Evolutionary conservation across 371 early-diverging fungal genomes (phyloP).

Genomic region (Mortierella sp.): DNA sequence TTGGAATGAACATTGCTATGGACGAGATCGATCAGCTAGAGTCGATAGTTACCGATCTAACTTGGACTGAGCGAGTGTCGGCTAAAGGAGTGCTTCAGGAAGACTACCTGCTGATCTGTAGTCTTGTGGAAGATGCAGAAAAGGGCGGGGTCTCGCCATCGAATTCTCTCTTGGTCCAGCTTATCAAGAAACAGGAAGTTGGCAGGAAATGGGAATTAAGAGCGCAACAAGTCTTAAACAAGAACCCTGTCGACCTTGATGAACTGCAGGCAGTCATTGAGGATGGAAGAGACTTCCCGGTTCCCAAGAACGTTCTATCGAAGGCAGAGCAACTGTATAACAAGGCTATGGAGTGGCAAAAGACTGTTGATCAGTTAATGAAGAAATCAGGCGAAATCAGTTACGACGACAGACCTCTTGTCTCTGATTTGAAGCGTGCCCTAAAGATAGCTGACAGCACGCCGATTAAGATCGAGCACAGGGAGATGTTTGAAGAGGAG

Average conservation of each 20-base stretch:
- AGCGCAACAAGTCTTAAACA: conserved; percentile 21
- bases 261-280: conserved; percentile 48
- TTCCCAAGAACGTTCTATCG: conserved; percentile 37
- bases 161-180: conserved; percentile 34
- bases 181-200: conserved; percentile 31
- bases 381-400: conserved; percentile 26
- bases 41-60: conserved; percentile 44
- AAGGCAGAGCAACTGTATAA: conserved; percentile 43
- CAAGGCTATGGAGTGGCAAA: conserved; percentile 49
- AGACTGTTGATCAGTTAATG: conserved; percentile 25
- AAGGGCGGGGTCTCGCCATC: conserved; percentile 47
- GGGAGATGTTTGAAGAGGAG: conserved; percentile 37
- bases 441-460: conserved; percentile 38
- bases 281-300: conserved; percentile 32
- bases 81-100: conserved; percentile 37
- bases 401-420: conserved; percentile 33
- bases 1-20: conserved; percentile 47
- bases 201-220: conserved; percentile 37
- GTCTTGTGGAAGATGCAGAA: conserved; percentile 48
- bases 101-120: conserved; percentile 45
- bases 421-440: conserved; percentile 44
- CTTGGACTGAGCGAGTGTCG: conserved; percentile 47
- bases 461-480: conserved; percentile 29
- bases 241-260: conserved; percentile 34
- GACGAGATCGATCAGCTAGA: conserved; percentile 56